These are phyloP conservation scores for Helianthus annuus DNA, from an alignment of 129 eudicot genomes.

Conservation along the genomic window DNA sequence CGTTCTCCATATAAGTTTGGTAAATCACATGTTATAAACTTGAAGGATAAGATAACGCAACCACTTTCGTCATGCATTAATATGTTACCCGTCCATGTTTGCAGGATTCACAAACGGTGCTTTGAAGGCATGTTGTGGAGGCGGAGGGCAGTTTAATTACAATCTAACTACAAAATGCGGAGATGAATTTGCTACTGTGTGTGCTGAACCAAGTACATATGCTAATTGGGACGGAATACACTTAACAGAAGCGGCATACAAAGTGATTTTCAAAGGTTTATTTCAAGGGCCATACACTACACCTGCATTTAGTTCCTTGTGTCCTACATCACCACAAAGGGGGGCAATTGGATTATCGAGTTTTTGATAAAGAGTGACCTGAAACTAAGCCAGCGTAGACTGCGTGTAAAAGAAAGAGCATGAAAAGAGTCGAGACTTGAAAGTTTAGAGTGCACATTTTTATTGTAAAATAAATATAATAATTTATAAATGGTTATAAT, in stretches of 20 bases:
- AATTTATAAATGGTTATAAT: too few relatives aligned
- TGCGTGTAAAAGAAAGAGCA: neutral
- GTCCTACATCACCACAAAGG: constrained; percentile 18
- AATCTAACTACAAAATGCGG: constrained; percentile 39
- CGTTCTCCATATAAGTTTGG: constrained; percentile 38
- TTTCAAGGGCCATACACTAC: constrained; percentile 36
- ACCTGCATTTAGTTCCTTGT: constrained; percentile 24
- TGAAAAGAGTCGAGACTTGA: too few relatives aligned
- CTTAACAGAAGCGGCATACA: constrained; percentile 50
- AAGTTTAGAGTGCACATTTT: too few relatives aligned
- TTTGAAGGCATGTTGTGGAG: constrained; percentile 61
- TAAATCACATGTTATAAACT: constrained; percentile 10
- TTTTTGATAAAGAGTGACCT: neutral
- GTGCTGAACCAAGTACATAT: constrained; percentile 42
- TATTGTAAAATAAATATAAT: too few relatives aligned
- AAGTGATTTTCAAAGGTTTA: constrained; percentile 33
- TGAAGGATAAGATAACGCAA: neutral
- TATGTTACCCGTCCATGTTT: neutral
- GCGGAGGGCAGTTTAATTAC: constrained; percentile 40
- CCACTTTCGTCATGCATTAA: neutral
- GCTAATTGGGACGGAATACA: constrained; percentile 66
- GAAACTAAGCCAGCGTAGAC: neutral
- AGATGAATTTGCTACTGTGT: neutral
- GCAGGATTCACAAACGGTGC: constrained; percentile 47
- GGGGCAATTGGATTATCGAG: neutral